Base-by-base conservation (phyloP, 2,329 filamentous ascomycete genomes). In the Biscogniauxia mediterranea region DNA sequence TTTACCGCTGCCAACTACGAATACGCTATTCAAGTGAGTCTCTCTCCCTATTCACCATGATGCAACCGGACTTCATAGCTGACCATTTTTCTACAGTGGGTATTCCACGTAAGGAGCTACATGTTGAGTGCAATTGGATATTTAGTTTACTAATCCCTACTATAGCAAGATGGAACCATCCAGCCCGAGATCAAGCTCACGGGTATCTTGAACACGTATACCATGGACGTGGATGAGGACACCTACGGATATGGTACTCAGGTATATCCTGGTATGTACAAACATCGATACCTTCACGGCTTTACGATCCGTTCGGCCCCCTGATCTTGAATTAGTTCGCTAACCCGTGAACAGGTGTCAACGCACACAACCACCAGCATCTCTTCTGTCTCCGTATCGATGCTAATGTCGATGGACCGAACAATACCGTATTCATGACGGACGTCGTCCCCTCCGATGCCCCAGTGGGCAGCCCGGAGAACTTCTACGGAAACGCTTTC, bases 1-100 rank as follows among this genome's bases (percentile, higher is more conserved):
- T 97, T 97, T 78, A 97, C 93, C 0, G 93, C 93, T 0, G 93
- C 93, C 25, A 97, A 97, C 80, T 97, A 97, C 78, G 93, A 97
- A 75, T 97, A 97, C 77, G 81, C 80, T 1, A 76, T 83, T 26
- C 81, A 81, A 67, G 71, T 74, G 59, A 66, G 69, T 58, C 28
- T 13, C 4, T 28, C 5, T 55, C 26, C 26, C 26, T 23, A 5
- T 11, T 38, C 17, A 51, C 25, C 3, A 3, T 13, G 20, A 9
- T 15, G 42, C 23, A 28, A 52, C 23, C 9, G 25, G 0, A 21
- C 26, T 25, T 3, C n/a, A 32, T n/a, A 61, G 42, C 65, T 70
- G 89, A 88, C 71, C 83, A 28, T 54, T 28, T 32, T 9, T 5
- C 28, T 87, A 6, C 89, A 94, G 80, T 96, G 92, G 92, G 89